Conservation (phyloP, 2,329 filamentous ascomycete species). For the Sclerotinia subarctica region DNA sequence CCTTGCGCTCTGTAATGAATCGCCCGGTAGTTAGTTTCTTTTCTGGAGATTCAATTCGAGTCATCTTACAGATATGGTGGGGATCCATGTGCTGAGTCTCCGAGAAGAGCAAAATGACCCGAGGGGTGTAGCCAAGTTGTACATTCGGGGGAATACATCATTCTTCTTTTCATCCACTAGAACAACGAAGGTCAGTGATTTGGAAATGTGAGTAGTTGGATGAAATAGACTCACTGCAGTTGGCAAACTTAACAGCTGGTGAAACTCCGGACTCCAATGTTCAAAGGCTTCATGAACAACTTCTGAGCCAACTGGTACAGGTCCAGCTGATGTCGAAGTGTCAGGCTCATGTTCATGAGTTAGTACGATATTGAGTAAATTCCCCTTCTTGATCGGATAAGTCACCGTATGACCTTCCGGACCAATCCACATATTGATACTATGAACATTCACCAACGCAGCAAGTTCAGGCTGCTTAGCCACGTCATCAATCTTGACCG, state of each 20-base stretch:
- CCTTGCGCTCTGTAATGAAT: constrained; percentile 49
- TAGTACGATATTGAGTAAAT: neutral
- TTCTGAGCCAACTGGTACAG: neutral
- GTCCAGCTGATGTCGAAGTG: neutral
- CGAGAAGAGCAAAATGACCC: neutral
- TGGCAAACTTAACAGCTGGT: neutral
- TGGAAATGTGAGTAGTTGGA: too few relatives aligned
- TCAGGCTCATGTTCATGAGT: neutral
- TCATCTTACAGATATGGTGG: constrained; percentile 2
- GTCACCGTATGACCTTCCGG: constrained; percentile 1
- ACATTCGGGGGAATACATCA: neutral
- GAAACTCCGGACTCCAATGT: neutral
- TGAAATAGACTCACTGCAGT: neutral
- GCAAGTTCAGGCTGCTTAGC: neutral
- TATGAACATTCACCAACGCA: neutral
- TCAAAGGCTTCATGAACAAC: neutral
- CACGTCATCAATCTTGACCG: neutral
- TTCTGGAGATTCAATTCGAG: neutral
- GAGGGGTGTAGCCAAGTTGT: neutral
- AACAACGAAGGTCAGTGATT: neutral
- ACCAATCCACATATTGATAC: constrained; percentile 3
- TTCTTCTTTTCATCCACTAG: constrained; percentile 1
- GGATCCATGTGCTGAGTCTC: constrained; percentile 1
- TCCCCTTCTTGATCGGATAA: neutral
- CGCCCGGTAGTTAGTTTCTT: neutral